Conservation (phyloP, 768 basidiomycete genomes). For the Boletus huronensis region DNA sequence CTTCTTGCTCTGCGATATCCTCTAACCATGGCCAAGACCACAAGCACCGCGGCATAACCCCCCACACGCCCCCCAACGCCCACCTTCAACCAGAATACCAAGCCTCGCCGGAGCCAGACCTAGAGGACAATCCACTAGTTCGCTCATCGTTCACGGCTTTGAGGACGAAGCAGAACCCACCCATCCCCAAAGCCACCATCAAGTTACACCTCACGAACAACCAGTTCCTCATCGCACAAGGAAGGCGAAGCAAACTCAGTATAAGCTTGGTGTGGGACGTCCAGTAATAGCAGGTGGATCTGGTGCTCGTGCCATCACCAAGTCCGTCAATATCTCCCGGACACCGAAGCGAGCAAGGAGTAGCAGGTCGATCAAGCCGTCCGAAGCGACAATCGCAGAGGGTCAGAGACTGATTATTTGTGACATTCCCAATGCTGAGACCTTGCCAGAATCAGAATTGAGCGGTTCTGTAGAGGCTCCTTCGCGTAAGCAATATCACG, state of each 20-base stretch:
- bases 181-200: conserved; percentile 20
- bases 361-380: conserved; percentile 47
- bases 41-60: conserved; percentile 20
- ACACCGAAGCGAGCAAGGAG: conserved; percentile 45
- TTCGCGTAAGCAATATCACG: conserved; percentile 14
- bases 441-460: conserved; percentile 24
- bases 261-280: conserved; percentile 66
- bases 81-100: conserved; percentile 33
- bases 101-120: conserved; percentile 26
- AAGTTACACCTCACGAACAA: conserved; percentile 13
- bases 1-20: conserved; percentile 36
- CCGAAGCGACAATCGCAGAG: conserved; percentile 56
- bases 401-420: conserved; percentile 31
- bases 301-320: conserved; percentile 64
- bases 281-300: conserved; percentile 62
- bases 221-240: conserved; percentile 42
- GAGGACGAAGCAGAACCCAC: conserved; percentile 41
- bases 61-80: conserved; percentile 23
- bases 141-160: conserved; percentile 38
- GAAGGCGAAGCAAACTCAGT: conserved; percentile 72
- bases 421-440: conserved; percentile 10
- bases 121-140: conserved; percentile 33
- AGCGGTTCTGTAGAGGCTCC: conserved; percentile 9
- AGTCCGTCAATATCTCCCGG: conserved; percentile 49
- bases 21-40: conserved; percentile 32